Evolutionary conservation across 2,329 filamentous ascomycete genomes (phyloP).

Genomic region (Stachybotrys echinatus): DNA sequence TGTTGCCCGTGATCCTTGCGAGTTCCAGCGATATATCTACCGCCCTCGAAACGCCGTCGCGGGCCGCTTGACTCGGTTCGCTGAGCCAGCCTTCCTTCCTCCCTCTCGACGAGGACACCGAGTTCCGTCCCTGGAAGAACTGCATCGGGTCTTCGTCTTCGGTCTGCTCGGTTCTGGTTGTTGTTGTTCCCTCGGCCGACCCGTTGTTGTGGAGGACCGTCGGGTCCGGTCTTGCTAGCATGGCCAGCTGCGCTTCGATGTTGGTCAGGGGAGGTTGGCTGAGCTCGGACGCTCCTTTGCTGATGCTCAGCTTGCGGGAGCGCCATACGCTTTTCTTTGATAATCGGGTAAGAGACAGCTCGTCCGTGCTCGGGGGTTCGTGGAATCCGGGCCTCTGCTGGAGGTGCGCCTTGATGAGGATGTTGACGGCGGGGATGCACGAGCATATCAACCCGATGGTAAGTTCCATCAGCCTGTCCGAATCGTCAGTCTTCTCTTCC

Average conservation of each 20-base stretch:
- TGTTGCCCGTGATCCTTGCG: neutral
- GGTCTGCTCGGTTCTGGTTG: neutral
- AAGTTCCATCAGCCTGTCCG: neutral
- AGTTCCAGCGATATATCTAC: neutral
- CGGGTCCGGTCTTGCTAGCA: neutral
- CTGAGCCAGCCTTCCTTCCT: constrained; percentile 5
- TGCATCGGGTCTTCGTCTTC: neutral
- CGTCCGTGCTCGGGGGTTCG: neutral
- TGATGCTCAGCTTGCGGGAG: neutral
- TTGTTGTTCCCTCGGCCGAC: neutral
- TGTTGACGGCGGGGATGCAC: neutral
- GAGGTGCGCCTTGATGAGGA: neutral
- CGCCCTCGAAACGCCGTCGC: neutral
- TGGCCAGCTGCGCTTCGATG: neutral
- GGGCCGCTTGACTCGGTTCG: neutral
- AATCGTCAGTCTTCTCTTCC: neutral
- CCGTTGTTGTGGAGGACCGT: neutral
- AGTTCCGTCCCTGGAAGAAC: neutral
- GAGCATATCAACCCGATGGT: neutral
- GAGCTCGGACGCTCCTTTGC: neutral
- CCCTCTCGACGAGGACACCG: neutral
- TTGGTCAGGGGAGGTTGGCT: neutral
- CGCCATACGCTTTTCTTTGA: neutral
- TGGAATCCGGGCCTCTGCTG: neutral
- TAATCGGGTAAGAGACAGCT: neutral